Percentiles rank a stretch among this genome's conserved stretches.
Evolutionary conservation across 306 rosid genomes (phyloP).

Genomic region (Dalbergia cochinchinensis): DNA sequence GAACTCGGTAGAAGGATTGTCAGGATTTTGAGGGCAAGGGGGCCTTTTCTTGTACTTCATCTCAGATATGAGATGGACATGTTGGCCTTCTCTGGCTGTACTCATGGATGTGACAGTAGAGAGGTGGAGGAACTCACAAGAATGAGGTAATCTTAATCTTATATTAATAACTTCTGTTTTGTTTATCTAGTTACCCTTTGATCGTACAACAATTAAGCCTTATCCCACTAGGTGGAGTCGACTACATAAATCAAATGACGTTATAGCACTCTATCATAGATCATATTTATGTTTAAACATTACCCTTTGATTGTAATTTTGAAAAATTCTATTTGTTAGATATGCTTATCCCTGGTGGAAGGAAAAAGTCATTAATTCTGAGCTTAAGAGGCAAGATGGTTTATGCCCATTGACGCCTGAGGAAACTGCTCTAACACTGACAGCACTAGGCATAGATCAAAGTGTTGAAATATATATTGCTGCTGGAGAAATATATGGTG

Average conservation of each 20-base stretch:
- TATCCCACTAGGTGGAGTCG: too few species aligned
- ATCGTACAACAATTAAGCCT: too few species aligned
- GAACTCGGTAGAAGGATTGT: constrained; percentile 79
- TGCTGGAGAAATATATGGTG: constrained; percentile 94
- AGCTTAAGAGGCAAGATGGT: constrained; percentile 80
- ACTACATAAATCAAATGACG: too few species aligned
- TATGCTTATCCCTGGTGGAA: constrained; percentile 93
- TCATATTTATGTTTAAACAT: too few species aligned
- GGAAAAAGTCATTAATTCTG: constrained; percentile 84
- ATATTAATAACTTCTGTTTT: background rate
- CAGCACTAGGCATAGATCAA: constrained; percentile 77
- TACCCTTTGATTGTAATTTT: constrained; percentile 21
- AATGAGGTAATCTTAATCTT: constrained; percentile 67
- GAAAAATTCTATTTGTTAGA: constrained; percentile 53
- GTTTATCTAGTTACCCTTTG: too few species aligned
- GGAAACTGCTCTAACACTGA: constrained; percentile 76
- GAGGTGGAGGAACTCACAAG: constrained; percentile 82
- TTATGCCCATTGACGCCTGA: constrained; percentile 93
- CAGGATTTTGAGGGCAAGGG: constrained; percentile 74
- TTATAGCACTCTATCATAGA: too few species aligned
- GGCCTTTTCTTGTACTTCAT: constrained; percentile 95
- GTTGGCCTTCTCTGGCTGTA: constrained; percentile 96
- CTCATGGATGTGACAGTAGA: constrained; percentile 70
- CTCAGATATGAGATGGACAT: constrained; percentile 99
- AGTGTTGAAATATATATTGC: constrained; percentile 84